Conservation (phyloP, 1,284 basidiomycete species). For the Peniophora sp. region DNA sequence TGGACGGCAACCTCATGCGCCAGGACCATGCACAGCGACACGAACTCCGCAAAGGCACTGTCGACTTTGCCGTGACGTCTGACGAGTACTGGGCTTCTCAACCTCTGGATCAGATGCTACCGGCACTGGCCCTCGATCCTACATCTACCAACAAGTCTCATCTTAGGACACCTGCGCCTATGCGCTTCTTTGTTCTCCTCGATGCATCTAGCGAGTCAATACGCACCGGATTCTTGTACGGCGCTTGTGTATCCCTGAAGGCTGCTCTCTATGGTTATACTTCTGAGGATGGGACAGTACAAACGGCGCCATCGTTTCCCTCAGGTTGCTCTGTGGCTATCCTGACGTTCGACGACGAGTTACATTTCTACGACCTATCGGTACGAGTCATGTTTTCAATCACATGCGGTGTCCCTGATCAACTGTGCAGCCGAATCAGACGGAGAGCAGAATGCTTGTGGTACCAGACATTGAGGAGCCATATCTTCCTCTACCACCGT, state of each 20-base stretch:
- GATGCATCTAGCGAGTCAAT: slow-evolving; percentile 79
- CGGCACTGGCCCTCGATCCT: slow-evolving; percentile 45
- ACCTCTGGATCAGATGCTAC: slow-evolving; percentile 42
- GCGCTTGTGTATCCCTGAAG: slow-evolving; percentile 62
- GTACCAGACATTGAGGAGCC: slow-evolving; percentile 89
- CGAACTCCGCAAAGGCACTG: slow-evolving; percentile 86
- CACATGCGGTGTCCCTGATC: too few relatives aligned
- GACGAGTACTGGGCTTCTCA: slow-evolving; percentile 86
- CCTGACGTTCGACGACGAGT: slow-evolving; percentile 74
- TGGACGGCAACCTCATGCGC: slow-evolving; percentile 76
- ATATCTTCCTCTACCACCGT: slow-evolving; percentile 69
- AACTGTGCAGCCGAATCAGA: slow-evolving; percentile 26
- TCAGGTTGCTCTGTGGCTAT: slow-evolving; percentile 61
- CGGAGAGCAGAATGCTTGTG: slow-evolving; percentile 66
- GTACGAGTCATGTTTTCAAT: slow-evolving; percentile 37
- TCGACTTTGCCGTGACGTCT: slow-evolving; percentile 85
- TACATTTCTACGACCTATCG: slow-evolving; percentile 90
- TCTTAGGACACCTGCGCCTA: slow-evolving; percentile 52
- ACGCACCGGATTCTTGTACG: slow-evolving; percentile 66
- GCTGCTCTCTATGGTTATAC: slow-evolving; percentile 63
- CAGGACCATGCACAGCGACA: slow-evolving; percentile 80
- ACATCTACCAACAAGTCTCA: slow-evolving; percentile 25
- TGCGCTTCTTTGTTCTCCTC: slow-evolving; percentile 84
- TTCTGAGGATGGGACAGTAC: slow-evolving; percentile 29
- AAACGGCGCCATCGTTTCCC: slow-evolving; percentile 42